Percentiles rank a stretch among this genome's conserved stretches.
Evolutionary conservation across 2,329 filamentous ascomycete genomes (phyloP).

Genomic region (Ceratocystis papillata): DNA sequence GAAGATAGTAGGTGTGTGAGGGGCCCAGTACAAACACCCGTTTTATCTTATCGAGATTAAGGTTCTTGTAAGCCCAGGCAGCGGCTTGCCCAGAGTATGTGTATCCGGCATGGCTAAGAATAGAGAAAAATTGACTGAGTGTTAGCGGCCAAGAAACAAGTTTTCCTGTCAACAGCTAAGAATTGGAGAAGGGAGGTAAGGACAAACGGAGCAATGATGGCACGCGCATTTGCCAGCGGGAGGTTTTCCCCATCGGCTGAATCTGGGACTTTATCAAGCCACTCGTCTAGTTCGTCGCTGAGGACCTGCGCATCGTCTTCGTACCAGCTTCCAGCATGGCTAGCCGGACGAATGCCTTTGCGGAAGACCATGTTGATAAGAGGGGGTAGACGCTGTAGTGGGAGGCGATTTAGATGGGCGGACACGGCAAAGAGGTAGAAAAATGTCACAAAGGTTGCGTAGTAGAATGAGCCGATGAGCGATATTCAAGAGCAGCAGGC

Average conservation of each 20-base stretch:
- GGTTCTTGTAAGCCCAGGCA: slow-evolving; percentile 84
- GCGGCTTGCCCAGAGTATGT: slow-evolving; percentile 82
- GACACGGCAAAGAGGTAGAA: background rate
- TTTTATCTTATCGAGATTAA: slow-evolving; percentile 72
- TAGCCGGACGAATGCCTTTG: slow-evolving; percentile 40
- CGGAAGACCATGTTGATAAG: slow-evolving; percentile 13
- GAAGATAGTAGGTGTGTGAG: slow-evolving; percentile 76
- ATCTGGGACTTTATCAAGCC: slow-evolving; percentile 59
- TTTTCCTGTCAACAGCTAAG: background rate
- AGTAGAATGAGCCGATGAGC: background rate
- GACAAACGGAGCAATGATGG: slow-evolving; percentile 83
- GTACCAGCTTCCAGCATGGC: slow-evolving; percentile 87
- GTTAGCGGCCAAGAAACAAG: slow-evolving; percentile 13
- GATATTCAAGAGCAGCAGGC: background rate
- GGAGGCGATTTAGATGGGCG: background rate
- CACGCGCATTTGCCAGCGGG: slow-evolving; percentile 62
- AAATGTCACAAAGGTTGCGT: background rate
- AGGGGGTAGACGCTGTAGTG: background rate
- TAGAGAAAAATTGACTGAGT: background rate
- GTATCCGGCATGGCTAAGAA: slow-evolving; percentile 77
- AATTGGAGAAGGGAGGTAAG: slow-evolving; percentile 9
- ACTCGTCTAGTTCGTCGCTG: slow-evolving; percentile 58
- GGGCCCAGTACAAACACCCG: slow-evolving; percentile 87
- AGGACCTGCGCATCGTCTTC: slow-evolving; percentile 49
- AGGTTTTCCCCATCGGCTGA: slow-evolving; percentile 49